Percentiles rank a stretch among this genome's conserved stretches.
Conservation (phyloP, 140 eudicot species). For the Cichorium intybus region DNA sequence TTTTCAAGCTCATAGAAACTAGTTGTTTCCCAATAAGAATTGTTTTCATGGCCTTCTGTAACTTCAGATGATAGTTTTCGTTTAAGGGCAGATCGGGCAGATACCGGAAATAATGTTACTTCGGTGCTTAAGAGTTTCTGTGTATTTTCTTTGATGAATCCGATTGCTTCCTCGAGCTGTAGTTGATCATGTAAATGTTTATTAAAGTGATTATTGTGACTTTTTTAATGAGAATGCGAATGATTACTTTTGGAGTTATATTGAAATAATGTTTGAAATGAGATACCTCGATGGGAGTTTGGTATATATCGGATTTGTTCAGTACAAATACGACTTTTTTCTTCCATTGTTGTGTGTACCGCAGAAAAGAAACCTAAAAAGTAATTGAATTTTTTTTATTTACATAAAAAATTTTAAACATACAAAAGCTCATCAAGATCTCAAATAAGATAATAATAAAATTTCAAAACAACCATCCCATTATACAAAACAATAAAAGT, state of each 20-base stretch:
- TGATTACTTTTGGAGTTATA: background rate
- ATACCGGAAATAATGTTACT: constrained; percentile 74
- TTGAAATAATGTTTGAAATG: background rate
- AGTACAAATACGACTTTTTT: constrained; percentile 83
- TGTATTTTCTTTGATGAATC: constrained; percentile 74
- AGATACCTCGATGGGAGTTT: constrained; percentile 54
- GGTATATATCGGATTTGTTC: constrained; percentile 85
- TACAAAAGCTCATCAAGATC: no score
- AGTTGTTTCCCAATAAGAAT: constrained; percentile 41
- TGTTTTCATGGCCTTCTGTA: constrained; percentile 22
- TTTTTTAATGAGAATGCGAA: background rate
- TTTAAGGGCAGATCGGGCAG: constrained; percentile 86
- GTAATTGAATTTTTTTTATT: constrained; percentile 20
- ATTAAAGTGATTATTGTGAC: background rate
- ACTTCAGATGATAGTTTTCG: constrained; percentile 54
- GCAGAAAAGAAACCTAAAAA: constrained; percentile 78
- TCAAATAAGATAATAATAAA: background rate
- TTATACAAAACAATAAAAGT: no score
- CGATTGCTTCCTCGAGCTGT: constrained; percentile 90
- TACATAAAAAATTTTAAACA: no score
- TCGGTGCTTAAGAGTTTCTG: constrained; percentile 59
- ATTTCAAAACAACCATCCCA: no score
- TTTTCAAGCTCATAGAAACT: constrained; percentile 68
- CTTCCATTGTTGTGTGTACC: constrained; percentile 97
- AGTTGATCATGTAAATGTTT: constrained; percentile 7